Conservation (phyloP, 306 rosid genomes). For the Pueraria montana region DNA sequence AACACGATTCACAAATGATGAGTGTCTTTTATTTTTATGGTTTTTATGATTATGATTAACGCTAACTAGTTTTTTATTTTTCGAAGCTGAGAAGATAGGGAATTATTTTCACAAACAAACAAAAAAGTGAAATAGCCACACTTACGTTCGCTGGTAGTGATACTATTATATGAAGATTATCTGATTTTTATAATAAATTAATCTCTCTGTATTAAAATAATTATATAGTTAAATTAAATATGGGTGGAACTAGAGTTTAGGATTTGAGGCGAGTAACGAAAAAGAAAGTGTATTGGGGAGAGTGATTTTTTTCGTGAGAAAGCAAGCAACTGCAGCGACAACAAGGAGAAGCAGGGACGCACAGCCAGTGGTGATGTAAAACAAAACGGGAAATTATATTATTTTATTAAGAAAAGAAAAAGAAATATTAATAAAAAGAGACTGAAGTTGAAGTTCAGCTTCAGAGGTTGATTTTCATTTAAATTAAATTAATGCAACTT, state of each 20-base stretch:
- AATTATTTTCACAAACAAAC: neutral
- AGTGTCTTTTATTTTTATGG: neutral
- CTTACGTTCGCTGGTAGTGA: neutral
- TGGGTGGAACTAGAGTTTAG: neutral
- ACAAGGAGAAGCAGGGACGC: neutral
- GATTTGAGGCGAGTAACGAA: neutral
- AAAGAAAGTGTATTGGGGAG: neutral
- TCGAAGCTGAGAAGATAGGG: neutral
- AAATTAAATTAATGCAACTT: too few relatives aligned
- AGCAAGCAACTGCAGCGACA: neutral
- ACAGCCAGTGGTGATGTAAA: neutral
- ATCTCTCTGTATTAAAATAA: neutral
- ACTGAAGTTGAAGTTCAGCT: neutral
- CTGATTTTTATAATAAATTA: conserved; percentile 8
- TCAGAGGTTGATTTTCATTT: neutral
- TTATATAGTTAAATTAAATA: neutral
- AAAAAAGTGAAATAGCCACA: neutral
- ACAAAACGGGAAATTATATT: neutral
- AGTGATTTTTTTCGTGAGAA: neutral
- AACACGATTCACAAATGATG: neutral
- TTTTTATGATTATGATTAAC: conserved; percentile 11
- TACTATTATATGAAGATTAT: conserved; percentile 1
- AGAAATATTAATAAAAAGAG: too few relatives aligned
- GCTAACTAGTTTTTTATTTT: neutral
- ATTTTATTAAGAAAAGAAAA: neutral